These are phyloP conservation scores for Dipteronia sinensis DNA, from an alignment of 345 rosid species.

Conservation along the genomic window DNA sequence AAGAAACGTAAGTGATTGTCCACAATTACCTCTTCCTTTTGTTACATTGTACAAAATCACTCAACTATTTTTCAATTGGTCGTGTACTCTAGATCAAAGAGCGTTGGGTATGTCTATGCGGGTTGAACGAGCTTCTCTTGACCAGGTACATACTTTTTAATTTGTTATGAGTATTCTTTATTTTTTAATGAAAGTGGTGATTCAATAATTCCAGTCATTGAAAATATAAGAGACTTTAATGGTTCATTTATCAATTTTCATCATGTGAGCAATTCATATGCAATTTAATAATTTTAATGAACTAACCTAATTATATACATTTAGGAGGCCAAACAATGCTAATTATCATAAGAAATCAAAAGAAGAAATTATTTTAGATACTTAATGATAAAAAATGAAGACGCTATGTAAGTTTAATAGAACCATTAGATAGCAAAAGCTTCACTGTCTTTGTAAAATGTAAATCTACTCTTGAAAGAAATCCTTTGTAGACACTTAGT, in stretches of 20 bases:
- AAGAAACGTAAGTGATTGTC: constrained; percentile 72
- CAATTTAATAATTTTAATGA: background rate
- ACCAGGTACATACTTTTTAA: constrained; percentile 65
- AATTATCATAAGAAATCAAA: background rate
- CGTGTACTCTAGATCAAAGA: constrained; percentile 73
- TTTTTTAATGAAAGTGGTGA: constrained; percentile 1
- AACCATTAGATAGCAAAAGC: background rate
- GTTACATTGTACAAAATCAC: background rate
- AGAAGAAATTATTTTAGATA: background rate
- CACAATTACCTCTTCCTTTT: background rate
- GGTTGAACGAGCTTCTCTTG: constrained; percentile 85
- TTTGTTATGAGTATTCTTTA: constrained; percentile 6
- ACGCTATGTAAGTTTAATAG: background rate
- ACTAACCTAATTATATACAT: too few species aligned
- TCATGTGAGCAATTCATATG: background rate
- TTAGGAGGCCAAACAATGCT: background rate
- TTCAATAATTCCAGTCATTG: background rate
- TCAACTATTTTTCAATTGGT: constrained; percentile 17
- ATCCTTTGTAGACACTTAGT: background rate
- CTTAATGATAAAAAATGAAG: background rate
- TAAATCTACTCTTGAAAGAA: background rate
- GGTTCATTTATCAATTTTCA: background rate
- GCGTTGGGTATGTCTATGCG: constrained; percentile 99
- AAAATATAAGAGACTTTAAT: background rate
- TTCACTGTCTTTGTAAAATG: background rate